A percentile compares a stretch with the other conserved stretches of the same genome.
phyloP scores from a whole-genome alignment of 1,284 basidiomycete species.

The Volvariella volvacea region DNA sequence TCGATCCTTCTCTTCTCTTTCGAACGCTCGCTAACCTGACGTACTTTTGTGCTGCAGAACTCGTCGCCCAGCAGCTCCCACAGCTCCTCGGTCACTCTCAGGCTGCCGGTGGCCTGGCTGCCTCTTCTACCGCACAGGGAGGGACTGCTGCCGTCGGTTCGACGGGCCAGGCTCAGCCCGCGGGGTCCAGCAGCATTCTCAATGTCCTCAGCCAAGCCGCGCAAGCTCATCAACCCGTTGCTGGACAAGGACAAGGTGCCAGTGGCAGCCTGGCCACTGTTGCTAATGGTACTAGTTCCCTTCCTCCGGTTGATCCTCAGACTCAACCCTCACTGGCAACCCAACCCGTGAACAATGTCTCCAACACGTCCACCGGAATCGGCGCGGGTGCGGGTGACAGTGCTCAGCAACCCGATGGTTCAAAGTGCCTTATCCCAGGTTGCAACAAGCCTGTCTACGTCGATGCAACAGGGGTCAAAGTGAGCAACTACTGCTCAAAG shows the following conservation, averaged over 20 bases:
- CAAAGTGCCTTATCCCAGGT: slow-evolving; percentile 40
- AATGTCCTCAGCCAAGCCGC: neutral
- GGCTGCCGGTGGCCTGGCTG: slow-evolving; percentile 4
- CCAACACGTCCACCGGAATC: slow-evolving; percentile 13
- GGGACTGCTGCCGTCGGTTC: slow-evolving; percentile 25
- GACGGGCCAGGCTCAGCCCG: no score
- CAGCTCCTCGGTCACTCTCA: slow-evolving; percentile 26
- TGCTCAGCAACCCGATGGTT: slow-evolving; percentile 23
- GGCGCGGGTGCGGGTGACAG: slow-evolving; percentile 13
- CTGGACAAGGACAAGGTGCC: neutral
- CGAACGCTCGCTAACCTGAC: neutral
- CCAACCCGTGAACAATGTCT: slow-evolving; percentile 10
- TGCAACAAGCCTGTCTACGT: slow-evolving; percentile 43
- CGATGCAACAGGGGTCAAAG: slow-evolving; percentile 33
- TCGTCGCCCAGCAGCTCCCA: slow-evolving; percentile 34
- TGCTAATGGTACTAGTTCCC: slow-evolving; percentile 16
- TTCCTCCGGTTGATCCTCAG: neutral
- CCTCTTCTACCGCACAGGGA: slow-evolving; percentile 7
- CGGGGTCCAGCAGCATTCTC: neutral
- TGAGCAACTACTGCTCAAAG: slow-evolving; percentile 44
- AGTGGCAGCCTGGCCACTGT: neutral
- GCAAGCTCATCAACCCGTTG: neutral
- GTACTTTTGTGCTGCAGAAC: slow-evolving; percentile 17
- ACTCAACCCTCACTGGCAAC: slow-evolving; percentile 9
- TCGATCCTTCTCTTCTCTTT: no score